Percentiles rank a stretch among this genome's conserved stretches.
Conservation (phyloP, 805 yeast species). For the Candida namnaoensis region DNA sequence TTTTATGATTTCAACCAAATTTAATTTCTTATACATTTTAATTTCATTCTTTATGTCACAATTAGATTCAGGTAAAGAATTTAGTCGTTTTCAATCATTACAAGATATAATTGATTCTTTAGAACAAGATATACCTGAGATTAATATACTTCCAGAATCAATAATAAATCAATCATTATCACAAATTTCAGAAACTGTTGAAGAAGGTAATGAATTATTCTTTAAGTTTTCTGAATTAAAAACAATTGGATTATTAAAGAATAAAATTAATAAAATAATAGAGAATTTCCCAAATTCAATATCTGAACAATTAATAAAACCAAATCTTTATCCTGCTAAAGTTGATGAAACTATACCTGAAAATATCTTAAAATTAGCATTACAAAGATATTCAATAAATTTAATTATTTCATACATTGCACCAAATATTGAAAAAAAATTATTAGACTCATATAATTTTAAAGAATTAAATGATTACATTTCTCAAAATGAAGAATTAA, state of each 20-base stretch:
- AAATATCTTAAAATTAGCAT: constrained; percentile 25
- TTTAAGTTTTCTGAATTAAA: constrained; percentile 33
- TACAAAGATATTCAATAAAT: constrained; percentile 33
- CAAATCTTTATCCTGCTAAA: constrained; percentile 17
- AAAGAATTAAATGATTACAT: constrained; percentile 20
- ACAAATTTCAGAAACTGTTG: constrained; percentile 28
- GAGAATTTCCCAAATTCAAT: constrained; percentile 29
- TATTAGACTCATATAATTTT: constrained; percentile 23
- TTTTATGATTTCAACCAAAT: constrained; percentile 30
- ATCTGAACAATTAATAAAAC: constrained; percentile 15
- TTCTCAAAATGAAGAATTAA: constrained; percentile 8
- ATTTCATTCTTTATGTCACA: constrained; percentile 24
- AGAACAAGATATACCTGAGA: constrained; percentile 7
- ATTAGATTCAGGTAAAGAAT: constrained; percentile 18
- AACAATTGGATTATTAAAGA: constrained; percentile 27
- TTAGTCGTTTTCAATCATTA: constrained; percentile 22
- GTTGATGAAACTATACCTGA: constrained; percentile 23
- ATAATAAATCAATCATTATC: constrained; percentile 13
- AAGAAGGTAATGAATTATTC: constrained; percentile 35
- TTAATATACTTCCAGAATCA: constrained; percentile 8
- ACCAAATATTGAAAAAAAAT: constrained; percentile 9
- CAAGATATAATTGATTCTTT: constrained; percentile 37
- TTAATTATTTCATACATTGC: constrained; percentile 37
- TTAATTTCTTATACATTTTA: constrained; percentile 31
- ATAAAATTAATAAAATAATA: constrained; percentile 27